Conservation (phyloP, 768 basidiomycete species). For the Mycena capillaripes region DNA sequence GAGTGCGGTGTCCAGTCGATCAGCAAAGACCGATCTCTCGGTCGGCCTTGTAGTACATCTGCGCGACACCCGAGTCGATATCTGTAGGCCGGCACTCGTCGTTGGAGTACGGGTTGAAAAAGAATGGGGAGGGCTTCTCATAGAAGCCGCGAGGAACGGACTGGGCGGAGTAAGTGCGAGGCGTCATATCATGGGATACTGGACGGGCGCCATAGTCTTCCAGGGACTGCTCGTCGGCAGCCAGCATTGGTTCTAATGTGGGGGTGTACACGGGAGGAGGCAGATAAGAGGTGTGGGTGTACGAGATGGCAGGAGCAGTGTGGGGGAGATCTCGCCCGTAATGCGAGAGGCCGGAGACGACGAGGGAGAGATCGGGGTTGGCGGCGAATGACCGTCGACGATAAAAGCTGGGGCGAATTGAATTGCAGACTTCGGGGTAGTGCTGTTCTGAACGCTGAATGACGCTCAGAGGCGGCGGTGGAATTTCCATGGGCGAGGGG, state of each 20-base stretch:
- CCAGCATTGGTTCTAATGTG: constrained; percentile 18
- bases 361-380: constrained; percentile 28
- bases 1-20: neutral
- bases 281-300: constrained; percentile 36
- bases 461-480: constrained; percentile 53
- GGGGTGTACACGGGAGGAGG: constrained; percentile 16
- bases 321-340: constrained; percentile 40
- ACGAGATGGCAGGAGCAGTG: constrained; percentile 40
- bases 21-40: constrained; percentile 28
- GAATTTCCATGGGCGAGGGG: constrained; percentile 53
- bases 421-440: constrained; percentile 41
- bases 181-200: constrained; percentile 44
- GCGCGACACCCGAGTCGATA: constrained; percentile 16
- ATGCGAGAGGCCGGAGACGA: constrained; percentile 32
- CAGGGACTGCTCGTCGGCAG: constrained; percentile 22
- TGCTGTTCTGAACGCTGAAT: constrained; percentile 46
- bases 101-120: constrained; percentile 37
- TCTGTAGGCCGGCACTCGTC: constrained; percentile 28
- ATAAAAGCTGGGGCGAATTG: constrained; percentile 18
- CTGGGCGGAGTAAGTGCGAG: constrained; percentile 46
- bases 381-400: constrained; percentile 30
- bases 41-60: constrained; percentile 29
- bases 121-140: constrained; percentile 34
- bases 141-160: constrained; percentile 44
- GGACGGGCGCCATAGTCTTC: constrained; percentile 40